These are phyloP conservation scores for Fusarium sp. DNA, from an alignment of 2,329 filamentous ascomycete genomes.

Conservation along the genomic window DNA sequence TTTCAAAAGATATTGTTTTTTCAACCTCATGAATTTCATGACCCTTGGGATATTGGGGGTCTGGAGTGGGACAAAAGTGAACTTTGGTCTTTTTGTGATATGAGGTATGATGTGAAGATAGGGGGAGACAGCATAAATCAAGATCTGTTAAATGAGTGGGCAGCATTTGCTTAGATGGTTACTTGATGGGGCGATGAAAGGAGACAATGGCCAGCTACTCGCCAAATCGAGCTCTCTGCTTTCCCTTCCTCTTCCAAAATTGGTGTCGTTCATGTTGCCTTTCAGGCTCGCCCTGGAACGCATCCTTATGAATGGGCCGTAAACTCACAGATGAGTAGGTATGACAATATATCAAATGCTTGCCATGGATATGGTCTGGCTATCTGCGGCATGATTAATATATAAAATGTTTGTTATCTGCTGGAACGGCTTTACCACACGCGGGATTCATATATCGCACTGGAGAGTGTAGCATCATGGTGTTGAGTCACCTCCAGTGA, in stretches of 20 bases:
- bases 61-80: slow-evolving; percentile 36
- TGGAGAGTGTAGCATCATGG: neutral
- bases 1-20: slow-evolving; percentile 12
- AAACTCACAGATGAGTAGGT: neutral
- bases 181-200: neutral
- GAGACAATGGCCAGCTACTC: neutral
- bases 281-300: neutral
- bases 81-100: slow-evolving; percentile 31
- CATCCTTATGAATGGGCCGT: no score
- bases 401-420: neutral
- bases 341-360: neutral
- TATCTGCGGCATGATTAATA: neutral
- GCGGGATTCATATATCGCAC: neutral
- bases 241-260: neutral
- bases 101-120: slow-evolving; percentile 14
- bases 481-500: neutral
- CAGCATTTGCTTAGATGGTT: neutral
- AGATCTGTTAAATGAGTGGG: neutral
- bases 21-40: slow-evolving; percentile 44
- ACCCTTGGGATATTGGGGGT: slow-evolving; percentile 34
- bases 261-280: neutral
- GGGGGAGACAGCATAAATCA: slow-evolving; percentile 5
- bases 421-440: neutral
- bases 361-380: neutral
- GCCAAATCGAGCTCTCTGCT: neutral